Percentiles rank a stretch among this genome's conserved stretches.
phyloP scores from a whole-genome alignment of 2,329 filamentous ascomycete genomes.

The Colletotrichum gigasporum region DNA sequence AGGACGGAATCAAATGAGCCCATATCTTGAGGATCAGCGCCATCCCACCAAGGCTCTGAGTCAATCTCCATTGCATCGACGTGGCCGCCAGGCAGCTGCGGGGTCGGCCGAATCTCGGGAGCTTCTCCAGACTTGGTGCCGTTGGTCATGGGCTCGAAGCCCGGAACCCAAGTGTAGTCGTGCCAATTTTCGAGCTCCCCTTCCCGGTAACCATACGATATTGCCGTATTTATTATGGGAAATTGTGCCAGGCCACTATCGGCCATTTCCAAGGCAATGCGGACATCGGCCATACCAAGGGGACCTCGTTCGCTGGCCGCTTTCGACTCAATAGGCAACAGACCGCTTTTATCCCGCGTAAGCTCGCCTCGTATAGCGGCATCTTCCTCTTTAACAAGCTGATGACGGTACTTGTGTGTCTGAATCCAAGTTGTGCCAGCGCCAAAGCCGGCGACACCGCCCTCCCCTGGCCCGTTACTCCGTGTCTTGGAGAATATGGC shows the following conservation, averaged over 20 bases:
- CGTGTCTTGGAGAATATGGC: conserved; percentile 71
- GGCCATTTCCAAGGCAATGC: conserved; percentile 78
- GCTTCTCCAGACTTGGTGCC: conserved; percentile 31
- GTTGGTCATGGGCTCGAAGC: conserved; percentile 9
- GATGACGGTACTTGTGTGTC: conserved; percentile 79
- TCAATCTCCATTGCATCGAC: conserved; percentile 70
- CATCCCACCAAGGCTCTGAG: conserved; percentile 68
- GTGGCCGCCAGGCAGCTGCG: conserved; percentile 58
- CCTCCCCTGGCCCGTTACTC: conserved; percentile 71
- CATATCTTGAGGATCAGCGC: conserved; percentile 61
- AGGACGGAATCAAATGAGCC: conserved; percentile 64
- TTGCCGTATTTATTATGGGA: conserved; percentile 76
- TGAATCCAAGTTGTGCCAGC: conserved; percentile 77
- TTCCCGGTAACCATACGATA: conserved; percentile 78
- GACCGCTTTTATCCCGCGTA: conserved; percentile 76
- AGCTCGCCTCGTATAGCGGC: conserved; percentile 78
- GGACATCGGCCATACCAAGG: conserved; percentile 80
- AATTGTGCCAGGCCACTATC: conserved; percentile 82
- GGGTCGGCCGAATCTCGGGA: conserved; percentile 43
- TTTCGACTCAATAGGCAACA: conserved; percentile 84
- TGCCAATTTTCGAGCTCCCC: conserved; percentile 77
- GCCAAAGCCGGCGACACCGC: conserved; percentile 69
- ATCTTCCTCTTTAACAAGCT: conserved; percentile 80
- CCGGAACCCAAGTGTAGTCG: conserved; percentile 64
- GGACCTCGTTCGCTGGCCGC: conserved; percentile 76